phyloP scores from a whole-genome alignment of 345 rosid genomes.

The Gossypium bickii region DNA sequence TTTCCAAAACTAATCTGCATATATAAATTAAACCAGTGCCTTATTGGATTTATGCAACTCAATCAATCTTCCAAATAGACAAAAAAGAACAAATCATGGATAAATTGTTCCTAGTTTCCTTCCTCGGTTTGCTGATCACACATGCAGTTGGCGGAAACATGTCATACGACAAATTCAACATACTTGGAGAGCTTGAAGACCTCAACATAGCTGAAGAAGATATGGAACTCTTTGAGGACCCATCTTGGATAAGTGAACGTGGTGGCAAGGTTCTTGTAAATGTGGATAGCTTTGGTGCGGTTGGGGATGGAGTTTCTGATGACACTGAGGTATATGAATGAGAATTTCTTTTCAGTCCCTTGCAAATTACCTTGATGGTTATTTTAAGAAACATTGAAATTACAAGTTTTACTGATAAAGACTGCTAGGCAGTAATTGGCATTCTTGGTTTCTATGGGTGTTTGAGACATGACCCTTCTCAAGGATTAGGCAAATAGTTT shows the following conservation, averaged over 20 bases:
- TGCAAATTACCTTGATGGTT: background rate
- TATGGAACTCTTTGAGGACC: constrained; percentile 35
- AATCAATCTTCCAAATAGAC: constrained; percentile 33
- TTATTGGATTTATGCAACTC: constrained; percentile 36
- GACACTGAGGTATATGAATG: constrained; percentile 62
- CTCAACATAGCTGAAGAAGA: constrained; percentile 51
- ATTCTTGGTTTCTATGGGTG: background rate
- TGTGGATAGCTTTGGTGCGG: constrained; percentile 92
- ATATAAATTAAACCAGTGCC: constrained; percentile 44
- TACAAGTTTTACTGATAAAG: background rate
- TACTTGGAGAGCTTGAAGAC: constrained; percentile 50
- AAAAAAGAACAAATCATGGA: constrained; percentile 42
- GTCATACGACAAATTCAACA: constrained; percentile 33
- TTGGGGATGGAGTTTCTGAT: constrained; percentile 85
- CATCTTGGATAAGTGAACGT: constrained; percentile 48
- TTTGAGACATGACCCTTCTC: background rate
- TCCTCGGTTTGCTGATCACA: constrained; percentile 46
- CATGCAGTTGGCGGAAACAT: constrained; percentile 46
- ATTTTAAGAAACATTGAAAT: background rate
- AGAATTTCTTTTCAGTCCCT: background rate
- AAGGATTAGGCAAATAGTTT: background rate
- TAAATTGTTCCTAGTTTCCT: constrained; percentile 39
- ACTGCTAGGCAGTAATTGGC: background rate
- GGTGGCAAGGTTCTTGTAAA: constrained; percentile 72
- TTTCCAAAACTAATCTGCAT: constrained; percentile 42